Evolutionary conservation across 441 rosid species (phyloP).

Genomic region (Populus hybrid): DNA sequence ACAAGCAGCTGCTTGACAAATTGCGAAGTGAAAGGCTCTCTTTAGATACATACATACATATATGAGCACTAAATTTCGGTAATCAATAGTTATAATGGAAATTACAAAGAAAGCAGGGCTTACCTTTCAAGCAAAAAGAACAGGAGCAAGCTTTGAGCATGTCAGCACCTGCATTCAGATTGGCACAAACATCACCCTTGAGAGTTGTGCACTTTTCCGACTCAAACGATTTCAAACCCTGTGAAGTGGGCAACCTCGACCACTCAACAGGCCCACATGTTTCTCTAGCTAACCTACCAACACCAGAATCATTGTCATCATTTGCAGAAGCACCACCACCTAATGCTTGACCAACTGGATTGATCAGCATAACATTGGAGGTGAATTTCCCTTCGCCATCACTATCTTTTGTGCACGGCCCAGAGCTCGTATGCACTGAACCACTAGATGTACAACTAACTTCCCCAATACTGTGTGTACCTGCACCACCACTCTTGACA

Average conservation of each 20-base stretch:
- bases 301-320: conserved; percentile 29
- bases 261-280: conserved; percentile 36
- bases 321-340: conserved; percentile 21
- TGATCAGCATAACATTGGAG: conserved; percentile 24
- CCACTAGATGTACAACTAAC: conserved; percentile 30
- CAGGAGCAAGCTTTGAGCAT: conserved; percentile 69
- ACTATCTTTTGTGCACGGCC: conserved; percentile 23
- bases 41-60: neutral
- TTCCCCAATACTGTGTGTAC: conserved; percentile 19
- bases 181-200: conserved; percentile 30
- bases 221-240: conserved; percentile 37
- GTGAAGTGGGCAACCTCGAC: conserved; percentile 43
- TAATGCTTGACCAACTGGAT: conserved; percentile 18
- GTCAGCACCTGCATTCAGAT: conserved; percentile 35
- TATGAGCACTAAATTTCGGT: neutral
- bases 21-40: conserved; percentile 9
- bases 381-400: conserved; percentile 26
- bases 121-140: conserved; percentile 87
- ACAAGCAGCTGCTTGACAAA: conserved; percentile 62
- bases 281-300: conserved; percentile 23
- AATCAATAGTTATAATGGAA: conserved; percentile 6
- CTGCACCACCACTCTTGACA: conserved; percentile 21
- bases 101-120: conserved; percentile 7
- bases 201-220: conserved; percentile 44
- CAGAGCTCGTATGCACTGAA: conserved; percentile 20